Base-by-base conservation (phyloP, 495 filamentous ascomycete species). In the Evansstolkia leycettana region DNA sequence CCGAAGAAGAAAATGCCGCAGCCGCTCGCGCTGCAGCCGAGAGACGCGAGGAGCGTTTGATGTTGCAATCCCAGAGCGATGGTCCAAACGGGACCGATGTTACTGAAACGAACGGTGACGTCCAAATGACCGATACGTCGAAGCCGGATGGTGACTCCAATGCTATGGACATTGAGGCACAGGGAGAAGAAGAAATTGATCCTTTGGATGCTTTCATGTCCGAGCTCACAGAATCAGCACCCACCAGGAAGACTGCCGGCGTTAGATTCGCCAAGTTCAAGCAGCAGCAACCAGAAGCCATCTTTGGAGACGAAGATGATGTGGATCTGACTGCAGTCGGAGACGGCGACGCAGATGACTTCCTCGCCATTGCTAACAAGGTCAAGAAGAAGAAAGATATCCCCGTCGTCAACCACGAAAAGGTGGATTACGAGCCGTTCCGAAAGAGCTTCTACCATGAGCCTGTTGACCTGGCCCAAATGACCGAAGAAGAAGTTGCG, bases 201-300 rank as follows among this genome's bases (percentile, higher is more conserved):
- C 87, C 90, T 16, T 67, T 99, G 20, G 90, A 99, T 61, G 89
- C 87, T 7, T 99, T 87, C 60, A 96, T 99, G 90, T 79, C 77
- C 31, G 78, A 70, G 30, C 72, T 98, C 17, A 73, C 60, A n/a
- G 69, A 73, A 34, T 61, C 67, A 8, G 60, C 58, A 31, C 65
- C 59, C 5, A 50, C 54, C 4, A 62, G 59, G 37, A 62, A 60
- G 39, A 42, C 36, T 4, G 55, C 50, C 13, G 60, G 54, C 2
- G 53, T 59, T 6, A 71, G 55, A 14, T 65, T 68, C 17, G 46
- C 58, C 9, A 70, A 62, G 37, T 51, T 56, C 16, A 72, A 66
- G 36, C 41, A 57, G 20, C 70, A 78, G 35, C 75, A 82, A 47
- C 81, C 82, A 1, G 77, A 93, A 57, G 73, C 85, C n/a, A 76